Percentiles rank a stretch among this genome's conserved stretches.
Conservation (phyloP, 345 rosid genomes). For the Aquilaria malaccensis region DNA sequence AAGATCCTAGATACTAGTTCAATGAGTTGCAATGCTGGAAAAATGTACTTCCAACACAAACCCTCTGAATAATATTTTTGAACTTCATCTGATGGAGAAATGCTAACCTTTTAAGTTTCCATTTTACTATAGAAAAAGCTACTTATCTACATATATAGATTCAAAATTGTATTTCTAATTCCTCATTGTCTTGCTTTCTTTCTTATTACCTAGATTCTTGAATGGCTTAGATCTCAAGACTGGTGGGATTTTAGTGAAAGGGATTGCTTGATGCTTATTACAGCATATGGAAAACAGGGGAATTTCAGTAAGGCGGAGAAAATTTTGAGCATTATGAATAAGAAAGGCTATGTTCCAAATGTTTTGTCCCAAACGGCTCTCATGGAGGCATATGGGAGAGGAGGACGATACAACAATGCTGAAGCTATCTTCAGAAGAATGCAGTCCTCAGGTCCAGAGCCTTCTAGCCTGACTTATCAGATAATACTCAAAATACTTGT, state of each 20-base stretch:
- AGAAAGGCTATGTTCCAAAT: slow-evolving; percentile 62
- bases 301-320: slow-evolving; percentile 82
- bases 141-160: too few species aligned
- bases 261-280: slow-evolving; percentile 82
- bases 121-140: too few species aligned
- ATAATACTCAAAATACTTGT: slow-evolving; percentile 79
- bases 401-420: slow-evolving; percentile 76
- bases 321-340: slow-evolving; percentile 55
- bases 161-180: neutral
- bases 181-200: slow-evolving; percentile 2
- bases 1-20: too few species aligned
- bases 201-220: slow-evolving; percentile 57
- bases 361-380: slow-evolving; percentile 86
- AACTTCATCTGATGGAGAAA: too few species aligned
- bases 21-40: too few species aligned
- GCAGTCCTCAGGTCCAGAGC: slow-evolving; percentile 90
- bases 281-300: slow-evolving; percentile 88
- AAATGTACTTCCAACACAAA: too few species aligned
- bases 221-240: slow-evolving; percentile 76
- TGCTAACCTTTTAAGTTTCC: too few species aligned
- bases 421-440: slow-evolving; percentile 91
- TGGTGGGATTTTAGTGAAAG: slow-evolving; percentile 95
- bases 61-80: too few species aligned
- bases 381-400: slow-evolving; percentile 94
- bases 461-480: slow-evolving; percentile 92